Conservation (phyloP, 345 rosid species). For the Draba incana region DNA sequence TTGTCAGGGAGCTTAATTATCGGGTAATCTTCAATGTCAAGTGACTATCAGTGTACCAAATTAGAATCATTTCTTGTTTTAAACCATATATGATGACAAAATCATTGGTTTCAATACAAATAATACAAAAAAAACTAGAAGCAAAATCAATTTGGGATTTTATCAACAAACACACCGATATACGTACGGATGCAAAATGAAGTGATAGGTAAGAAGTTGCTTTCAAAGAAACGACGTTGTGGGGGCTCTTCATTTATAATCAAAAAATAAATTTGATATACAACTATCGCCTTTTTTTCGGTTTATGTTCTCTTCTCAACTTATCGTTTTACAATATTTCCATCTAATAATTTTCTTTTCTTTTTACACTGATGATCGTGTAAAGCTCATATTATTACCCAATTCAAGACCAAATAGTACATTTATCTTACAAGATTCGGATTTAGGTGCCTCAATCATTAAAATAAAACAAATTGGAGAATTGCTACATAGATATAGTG, state of each 20-base stretch:
- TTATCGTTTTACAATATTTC: background rate
- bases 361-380: background rate
- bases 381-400: background rate
- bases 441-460: background rate
- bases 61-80: background rate
- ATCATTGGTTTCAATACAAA: slow-evolving; percentile 4
- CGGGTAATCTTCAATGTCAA: slow-evolving; percentile 7
- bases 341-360: background rate
- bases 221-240: slow-evolving; percentile 25
- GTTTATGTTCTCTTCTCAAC: background rate
- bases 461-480: background rate
- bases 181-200: slow-evolving; percentile 29
- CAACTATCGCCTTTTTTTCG: slow-evolving; percentile 10
- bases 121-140: background rate
- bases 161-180: background rate
- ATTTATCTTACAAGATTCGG: background rate
- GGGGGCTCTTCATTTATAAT: slow-evolving; percentile 27
- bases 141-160: background rate
- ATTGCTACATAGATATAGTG: background rate
- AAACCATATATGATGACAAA: background rate
- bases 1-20: slow-evolving; percentile 2
- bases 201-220: slow-evolving; percentile 28
- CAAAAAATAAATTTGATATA: background rate
- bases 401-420: background rate
- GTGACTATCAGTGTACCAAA: slow-evolving; percentile 15